Evolutionary conservation across 805 yeast genomes (phyloP).

Genomic region (Saccharomycopsis capsularis): DNA sequence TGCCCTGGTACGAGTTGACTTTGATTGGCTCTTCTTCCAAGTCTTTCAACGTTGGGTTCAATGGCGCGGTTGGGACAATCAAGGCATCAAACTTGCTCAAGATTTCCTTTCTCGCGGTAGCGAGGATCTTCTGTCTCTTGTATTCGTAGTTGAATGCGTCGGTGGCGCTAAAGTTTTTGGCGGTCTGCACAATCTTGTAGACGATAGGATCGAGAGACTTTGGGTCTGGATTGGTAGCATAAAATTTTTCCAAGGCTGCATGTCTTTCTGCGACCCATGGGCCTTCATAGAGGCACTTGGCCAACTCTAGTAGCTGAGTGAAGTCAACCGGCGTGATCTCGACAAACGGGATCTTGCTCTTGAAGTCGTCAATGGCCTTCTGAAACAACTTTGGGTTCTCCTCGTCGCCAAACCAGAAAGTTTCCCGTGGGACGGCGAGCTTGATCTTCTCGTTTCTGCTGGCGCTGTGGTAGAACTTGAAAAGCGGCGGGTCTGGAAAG

Average conservation of each 20-base stretch:
- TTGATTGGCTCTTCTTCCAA: constrained; percentile 70
- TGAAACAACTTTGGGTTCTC: constrained; percentile 68
- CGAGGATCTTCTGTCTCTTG: constrained; percentile 72
- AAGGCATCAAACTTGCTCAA: constrained; percentile 64
- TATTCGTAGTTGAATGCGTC: constrained; percentile 83
- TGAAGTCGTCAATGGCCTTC: constrained; percentile 50
- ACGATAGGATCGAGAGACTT: constrained; percentile 82
- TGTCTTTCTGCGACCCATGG: constrained; percentile 98
- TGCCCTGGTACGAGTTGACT: constrained; percentile 88
- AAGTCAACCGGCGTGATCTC: constrained; percentile 60
- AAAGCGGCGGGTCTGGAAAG: constrained; percentile 59
- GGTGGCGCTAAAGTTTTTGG: constrained; percentile 72
- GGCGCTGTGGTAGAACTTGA: constrained; percentile 51
- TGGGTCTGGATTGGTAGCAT: constrained; percentile 62
- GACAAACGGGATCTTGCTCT: constrained; percentile 45
- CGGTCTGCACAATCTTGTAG: constrained; percentile 63
- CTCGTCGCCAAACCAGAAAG: constrained; percentile 75
- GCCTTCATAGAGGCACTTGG: constrained; percentile 87
- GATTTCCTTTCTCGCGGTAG: constrained; percentile 43
- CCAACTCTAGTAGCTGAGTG: constrained; percentile 68
- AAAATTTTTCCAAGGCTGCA: constrained; percentile 70
- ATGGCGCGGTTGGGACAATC: constrained; percentile 89
- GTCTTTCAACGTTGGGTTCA: constrained; percentile 75
- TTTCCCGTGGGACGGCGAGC: constrained; percentile 68
- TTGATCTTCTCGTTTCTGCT: constrained; percentile 24